Base-by-base conservation (phyloP, 2,329 filamentous ascomycete genomes). In the Aspergillus phoenicis region DNA sequence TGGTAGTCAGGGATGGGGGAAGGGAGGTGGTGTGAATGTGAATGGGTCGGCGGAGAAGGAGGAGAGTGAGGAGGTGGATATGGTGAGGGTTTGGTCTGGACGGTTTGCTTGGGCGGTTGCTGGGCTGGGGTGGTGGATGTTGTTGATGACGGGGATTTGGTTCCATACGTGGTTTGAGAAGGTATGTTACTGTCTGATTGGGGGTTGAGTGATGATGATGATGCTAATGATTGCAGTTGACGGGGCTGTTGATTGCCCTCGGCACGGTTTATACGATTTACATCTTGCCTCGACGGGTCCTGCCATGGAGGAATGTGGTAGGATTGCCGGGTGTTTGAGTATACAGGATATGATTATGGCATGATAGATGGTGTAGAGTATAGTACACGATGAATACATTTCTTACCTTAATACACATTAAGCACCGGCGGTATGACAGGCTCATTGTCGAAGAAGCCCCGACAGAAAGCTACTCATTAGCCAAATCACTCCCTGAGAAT, bases 131-230 rank as follows among this genome's bases (percentile, higher is more conserved):
- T 85, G 89, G 81, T 98, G 95, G 91, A 99, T 99, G 95, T 78
- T 99, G 74, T 83, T 98, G 63, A 99, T 99, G 95, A 99, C 95
- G 43, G 93, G 93, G 2, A 93, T 96, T 41, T 99, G 94, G 83
- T 99, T 99, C 72, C 95, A 99, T 77, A 99, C 95, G 0, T 98
- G 94, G 93, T 89, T 96, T 70, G 95, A 99, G 81, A 99, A 98
- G 89, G 89, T 91, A 70, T 71, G 83, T 74, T 56, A 55, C 57
- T 72, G 60, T 76, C 66, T 0, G 22, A 11, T n/a, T 33, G 55
- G 59, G 52, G n/a, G 62, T 43, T 6, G 7, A 30, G n/a, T 43
- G 26, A 17, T 15, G 33, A 13, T 36, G 33, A 36, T 2, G 33
- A 15, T 43, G 64, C 62, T 67, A 64, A 66, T 47, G 10, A 30